Conservation (phyloP, 306 rosid genomes). For the Sechiopsis laciniata region DNA sequence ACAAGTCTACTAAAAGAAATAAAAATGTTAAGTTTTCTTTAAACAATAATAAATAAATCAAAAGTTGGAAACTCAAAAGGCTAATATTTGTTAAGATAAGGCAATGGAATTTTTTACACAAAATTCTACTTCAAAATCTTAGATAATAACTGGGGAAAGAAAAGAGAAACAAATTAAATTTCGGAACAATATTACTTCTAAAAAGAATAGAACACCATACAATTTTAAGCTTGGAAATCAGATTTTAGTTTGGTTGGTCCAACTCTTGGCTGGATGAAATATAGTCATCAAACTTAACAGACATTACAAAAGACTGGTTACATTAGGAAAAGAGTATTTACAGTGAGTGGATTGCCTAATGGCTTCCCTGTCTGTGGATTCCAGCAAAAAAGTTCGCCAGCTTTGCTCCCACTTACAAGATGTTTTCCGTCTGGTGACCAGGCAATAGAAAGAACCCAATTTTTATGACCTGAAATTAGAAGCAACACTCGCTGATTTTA, state of each 20-base stretch:
- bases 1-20: background rate
- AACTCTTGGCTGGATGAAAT: background rate
- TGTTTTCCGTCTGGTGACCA: conserved; percentile 93
- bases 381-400: conserved; percentile 90
- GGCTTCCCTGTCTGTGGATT: conserved; percentile 84
- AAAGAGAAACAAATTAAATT: background rate
- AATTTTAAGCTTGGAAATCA: background rate
- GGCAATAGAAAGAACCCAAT: conserved; percentile 88
- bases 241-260: background rate
- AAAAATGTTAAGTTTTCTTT: background rate
- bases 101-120: background rate
- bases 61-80: background rate
- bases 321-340: conserved; percentile 29
- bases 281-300: background rate
- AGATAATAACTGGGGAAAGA: background rate
- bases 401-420: conserved; percentile 92
- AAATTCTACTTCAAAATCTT: background rate
- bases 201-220: no score
- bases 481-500: background rate
- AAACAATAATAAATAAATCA: background rate
- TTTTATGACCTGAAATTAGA: conserved; percentile 67
- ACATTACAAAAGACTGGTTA: conserved; percentile 2
- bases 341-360: conserved; percentile 55
- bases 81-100: background rate
- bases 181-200: background rate